Percentiles rank a stretch among this genome's conserved stretches.
Conservation (phyloP, 73 alveolate genomes). For the Paramecium pentaurelia region DNA sequence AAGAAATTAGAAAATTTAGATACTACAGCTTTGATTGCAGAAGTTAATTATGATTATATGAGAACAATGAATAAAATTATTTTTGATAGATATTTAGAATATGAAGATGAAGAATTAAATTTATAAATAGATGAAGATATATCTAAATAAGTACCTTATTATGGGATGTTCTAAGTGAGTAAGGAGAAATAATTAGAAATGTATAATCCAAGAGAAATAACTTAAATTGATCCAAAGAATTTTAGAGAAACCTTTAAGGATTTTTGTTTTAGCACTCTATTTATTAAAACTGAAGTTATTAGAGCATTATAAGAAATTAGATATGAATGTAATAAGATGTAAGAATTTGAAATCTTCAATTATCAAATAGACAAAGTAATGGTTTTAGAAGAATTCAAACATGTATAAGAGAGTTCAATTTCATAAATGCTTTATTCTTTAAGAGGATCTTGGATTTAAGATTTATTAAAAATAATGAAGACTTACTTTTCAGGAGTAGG, state of each 20-base stretch:
- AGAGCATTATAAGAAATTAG: conserved; percentile 86
- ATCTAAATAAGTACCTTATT: conserved; percentile 26
- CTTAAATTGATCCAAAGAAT: conserved; percentile 63
- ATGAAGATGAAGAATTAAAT: conserved; percentile 50
- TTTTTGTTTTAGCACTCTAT: conserved; percentile 84
- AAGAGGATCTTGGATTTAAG: conserved; percentile 93
- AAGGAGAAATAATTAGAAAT: conserved; percentile 41
- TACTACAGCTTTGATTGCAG: conserved; percentile 69
- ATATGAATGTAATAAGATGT: conserved; percentile 90
- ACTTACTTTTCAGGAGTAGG: conserved; percentile 92
- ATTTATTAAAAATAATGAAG: conserved; percentile 85
- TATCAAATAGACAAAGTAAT: conserved; percentile 82
- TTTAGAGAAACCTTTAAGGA: conserved; percentile 87
- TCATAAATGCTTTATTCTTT: conserved; percentile 81
- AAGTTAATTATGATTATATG: conserved; percentile 86
- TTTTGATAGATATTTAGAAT: conserved; percentile 84
- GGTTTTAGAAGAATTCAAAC: conserved; percentile 95
- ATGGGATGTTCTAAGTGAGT: conserved; percentile 81
- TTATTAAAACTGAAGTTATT: conserved; percentile 78
- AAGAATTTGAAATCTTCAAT: conserved; percentile 81
- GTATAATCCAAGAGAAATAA: conserved; percentile 26
- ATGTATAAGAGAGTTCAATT: conserved; percentile 85
- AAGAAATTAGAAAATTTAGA: conserved; percentile 64
- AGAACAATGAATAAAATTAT: conserved; percentile 97
- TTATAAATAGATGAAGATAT: conserved; percentile 22